A percentile compares a stretch with the other conserved stretches of the same genome.
Conservation (phyloP, 129 eudicot genomes). For the Lactuca sativa region DNA sequence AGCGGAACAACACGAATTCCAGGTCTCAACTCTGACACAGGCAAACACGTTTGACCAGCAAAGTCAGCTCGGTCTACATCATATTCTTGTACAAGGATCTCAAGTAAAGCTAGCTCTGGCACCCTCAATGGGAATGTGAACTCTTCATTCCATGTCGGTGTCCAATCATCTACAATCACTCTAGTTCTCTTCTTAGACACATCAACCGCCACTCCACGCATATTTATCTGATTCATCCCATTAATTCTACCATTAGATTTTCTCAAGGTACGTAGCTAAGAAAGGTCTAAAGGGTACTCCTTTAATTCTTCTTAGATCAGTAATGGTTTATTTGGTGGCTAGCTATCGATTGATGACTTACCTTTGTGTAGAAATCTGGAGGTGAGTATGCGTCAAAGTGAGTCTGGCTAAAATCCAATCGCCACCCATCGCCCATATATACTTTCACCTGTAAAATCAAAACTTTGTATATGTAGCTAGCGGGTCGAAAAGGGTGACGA, state of each 20-base stretch:
- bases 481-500: neutral
- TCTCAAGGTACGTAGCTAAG: neutral
- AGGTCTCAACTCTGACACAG: constrained; percentile 70
- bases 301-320: neutral
- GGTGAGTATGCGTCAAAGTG: constrained; percentile 87
- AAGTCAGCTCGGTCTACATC: constrained; percentile 78
- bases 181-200: constrained; percentile 62
- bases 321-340: neutral
- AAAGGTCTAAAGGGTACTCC: neutral
- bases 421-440: constrained; percentile 94
- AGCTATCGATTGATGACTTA: constrained; percentile 25
- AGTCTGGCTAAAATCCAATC: constrained; percentile 79
- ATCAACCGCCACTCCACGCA: constrained; percentile 73
- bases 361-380: constrained; percentile 88
- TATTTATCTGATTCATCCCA: constrained; percentile 38
- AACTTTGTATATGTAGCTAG: no score
- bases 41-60: constrained; percentile 86
- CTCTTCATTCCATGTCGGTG: constrained; percentile 80
- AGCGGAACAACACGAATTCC: constrained; percentile 83
- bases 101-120: constrained; percentile 79
- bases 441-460: constrained; percentile 52
- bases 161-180: constrained; percentile 79
- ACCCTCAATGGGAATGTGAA: constrained; percentile 63
- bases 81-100: constrained; percentile 69
- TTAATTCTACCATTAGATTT: constrained; percentile 32